A percentile compares a stretch with the other conserved stretches of the same genome.
phyloP scores from a whole-genome alignment of 257 asterid species.

The Solanum medicagineum region DNA sequence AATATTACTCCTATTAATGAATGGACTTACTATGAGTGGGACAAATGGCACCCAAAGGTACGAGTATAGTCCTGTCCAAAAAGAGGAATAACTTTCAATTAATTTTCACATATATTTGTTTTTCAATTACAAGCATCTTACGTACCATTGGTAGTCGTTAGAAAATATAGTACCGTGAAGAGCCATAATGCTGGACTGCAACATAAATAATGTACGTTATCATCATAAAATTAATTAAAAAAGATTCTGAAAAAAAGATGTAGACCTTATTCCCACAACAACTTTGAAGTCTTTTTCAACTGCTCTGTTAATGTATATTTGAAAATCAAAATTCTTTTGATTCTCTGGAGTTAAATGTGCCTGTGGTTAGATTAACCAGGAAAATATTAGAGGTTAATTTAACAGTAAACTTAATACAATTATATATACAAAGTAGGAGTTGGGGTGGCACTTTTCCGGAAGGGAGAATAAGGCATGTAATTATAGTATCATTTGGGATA shows the following conservation, averaged over 20 bases:
- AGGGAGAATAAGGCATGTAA: too few species aligned
- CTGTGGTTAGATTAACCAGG: not conserved
- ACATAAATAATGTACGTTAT: not conserved
- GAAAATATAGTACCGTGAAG: not conserved
- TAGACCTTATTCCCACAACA: constrained; percentile 14
- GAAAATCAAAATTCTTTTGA: constrained; percentile 8
- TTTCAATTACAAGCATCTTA: not conserved
- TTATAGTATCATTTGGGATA: not conserved
- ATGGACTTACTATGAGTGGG: constrained; percentile 1
- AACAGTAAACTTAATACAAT: not conserved
- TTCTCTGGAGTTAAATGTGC: constrained; percentile 9
- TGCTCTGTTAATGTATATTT: constrained; percentile 9
- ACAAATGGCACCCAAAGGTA: constrained; percentile 8
- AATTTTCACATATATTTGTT: not conserved
- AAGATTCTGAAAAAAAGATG: not conserved
- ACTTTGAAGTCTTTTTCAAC: constrained; percentile 14
- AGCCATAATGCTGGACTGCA: constrained; percentile 8
- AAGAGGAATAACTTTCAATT: not conserved
- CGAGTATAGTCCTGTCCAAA: constrained; percentile 2
- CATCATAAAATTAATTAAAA: not conserved
- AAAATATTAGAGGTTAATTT: not conserved
- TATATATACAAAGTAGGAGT: not conserved
- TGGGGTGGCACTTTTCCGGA: too few species aligned
- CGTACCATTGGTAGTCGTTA: constrained; percentile 4
- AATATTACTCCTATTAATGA: not conserved